Evolutionary conservation across 345 rosid genomes (phyloP).

Genomic region (Hibiscus trionum): DNA sequence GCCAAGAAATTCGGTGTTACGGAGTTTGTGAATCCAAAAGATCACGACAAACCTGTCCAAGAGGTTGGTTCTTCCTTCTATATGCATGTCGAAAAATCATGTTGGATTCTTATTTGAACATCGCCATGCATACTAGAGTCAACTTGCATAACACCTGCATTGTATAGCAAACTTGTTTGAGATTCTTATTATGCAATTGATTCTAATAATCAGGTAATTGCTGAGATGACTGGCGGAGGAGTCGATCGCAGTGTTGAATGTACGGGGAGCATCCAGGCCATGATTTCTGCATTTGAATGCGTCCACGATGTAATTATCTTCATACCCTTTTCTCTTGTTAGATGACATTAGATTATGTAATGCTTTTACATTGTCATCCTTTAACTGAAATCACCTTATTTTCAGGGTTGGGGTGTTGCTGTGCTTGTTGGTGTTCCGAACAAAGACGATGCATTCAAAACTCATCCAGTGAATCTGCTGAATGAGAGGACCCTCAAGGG

Average conservation of each 20-base stretch:
- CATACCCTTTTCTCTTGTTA: neutral
- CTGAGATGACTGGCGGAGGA: constrained; percentile 69
- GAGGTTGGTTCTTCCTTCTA: constrained; percentile 23
- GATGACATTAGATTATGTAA: neutral
- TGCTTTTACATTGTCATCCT: neutral
- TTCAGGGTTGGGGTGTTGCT: constrained; percentile 72
- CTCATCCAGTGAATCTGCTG: constrained; percentile 46
- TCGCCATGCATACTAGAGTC: neutral
- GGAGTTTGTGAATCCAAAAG: constrained; percentile 63
- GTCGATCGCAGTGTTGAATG: constrained; percentile 79
- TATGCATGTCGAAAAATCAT: no score
- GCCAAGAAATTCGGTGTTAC: constrained; percentile 65
- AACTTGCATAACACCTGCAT: neutral
- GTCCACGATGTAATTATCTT: constrained; percentile 57
- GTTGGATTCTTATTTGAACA: neutral
- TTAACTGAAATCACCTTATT: neutral
- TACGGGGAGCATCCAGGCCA: constrained; percentile 58
- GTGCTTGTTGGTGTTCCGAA: constrained; percentile 57
- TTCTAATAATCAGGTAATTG: constrained; percentile 36
- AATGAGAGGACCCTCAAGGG: constrained; percentile 67
- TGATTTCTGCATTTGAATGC: constrained; percentile 84
- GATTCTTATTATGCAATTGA: neutral
- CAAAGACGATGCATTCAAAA: constrained; percentile 52
- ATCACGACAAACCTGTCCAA: constrained; percentile 61
- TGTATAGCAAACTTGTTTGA: neutral